Conservation (phyloP, 2,329 filamentous ascomycete species). For the Fusarium stilboides region DNA sequence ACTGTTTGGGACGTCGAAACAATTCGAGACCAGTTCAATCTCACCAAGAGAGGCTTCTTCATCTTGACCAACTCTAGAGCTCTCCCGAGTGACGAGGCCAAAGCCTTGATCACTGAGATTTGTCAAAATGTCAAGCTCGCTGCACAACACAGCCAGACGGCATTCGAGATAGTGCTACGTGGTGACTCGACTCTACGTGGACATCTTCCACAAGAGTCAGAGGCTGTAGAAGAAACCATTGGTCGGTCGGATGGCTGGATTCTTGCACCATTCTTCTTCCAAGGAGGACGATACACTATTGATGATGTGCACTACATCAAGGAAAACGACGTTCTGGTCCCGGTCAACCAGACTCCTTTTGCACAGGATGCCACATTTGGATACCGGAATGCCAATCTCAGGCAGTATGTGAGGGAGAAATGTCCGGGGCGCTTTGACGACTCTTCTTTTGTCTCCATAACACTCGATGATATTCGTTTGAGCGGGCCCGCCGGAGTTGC, state of each 20-base stretch:
- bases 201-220: constrained; percentile 69
- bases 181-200: constrained; percentile 71
- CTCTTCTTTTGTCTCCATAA: constrained; percentile 60
- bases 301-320: constrained; percentile 71
- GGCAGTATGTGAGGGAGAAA: constrained; percentile 67
- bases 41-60: constrained; percentile 65
- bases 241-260: constrained; percentile 67
- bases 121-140: constrained; percentile 64
- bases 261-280: constrained; percentile 71
- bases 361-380: constrained; percentile 71
- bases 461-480: constrained; percentile 62
- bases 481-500: constrained; percentile 62
- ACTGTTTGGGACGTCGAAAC: constrained; percentile 67
- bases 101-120: constrained; percentile 64
- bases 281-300: constrained; percentile 71
- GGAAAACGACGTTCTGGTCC: constrained; percentile 58
- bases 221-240: constrained; percentile 65
- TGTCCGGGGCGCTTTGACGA: constrained; percentile 57
- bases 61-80: constrained; percentile 73
- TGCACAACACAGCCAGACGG: constrained; percentile 55
- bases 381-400: constrained; percentile 64
- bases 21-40: constrained; percentile 56
- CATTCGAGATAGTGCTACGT: constrained; percentile 69
- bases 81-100: constrained; percentile 63
- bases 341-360: constrained; percentile 68